Evolutionary conservation across 2,329 filamentous ascomycete genomes (phyloP).

Genomic region (Claviceps sp.): DNA sequence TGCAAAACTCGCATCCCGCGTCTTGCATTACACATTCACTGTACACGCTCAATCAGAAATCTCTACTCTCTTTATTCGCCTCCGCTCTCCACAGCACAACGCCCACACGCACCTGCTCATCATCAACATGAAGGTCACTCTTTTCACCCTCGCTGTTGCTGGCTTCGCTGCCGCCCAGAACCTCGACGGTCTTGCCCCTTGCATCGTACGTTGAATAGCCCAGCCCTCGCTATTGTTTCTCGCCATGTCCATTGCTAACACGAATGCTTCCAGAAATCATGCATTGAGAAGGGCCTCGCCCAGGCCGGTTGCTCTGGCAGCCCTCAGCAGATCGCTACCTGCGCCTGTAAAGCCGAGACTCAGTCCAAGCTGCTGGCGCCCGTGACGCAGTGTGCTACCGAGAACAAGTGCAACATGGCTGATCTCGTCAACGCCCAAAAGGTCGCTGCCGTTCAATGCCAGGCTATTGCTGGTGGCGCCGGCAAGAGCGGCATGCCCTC

Average conservation of each 20-base stretch:
- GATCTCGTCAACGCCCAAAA: conserved; percentile 20
- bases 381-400: conserved; percentile 19
- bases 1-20: too few relatives aligned
- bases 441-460: conserved; percentile 19
- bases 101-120: not conserved
- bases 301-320: conserved; percentile 6
- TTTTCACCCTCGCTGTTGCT: conserved; percentile 19
- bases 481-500: not conserved
- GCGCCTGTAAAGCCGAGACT: conserved; percentile 26
- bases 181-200: conserved; percentile 21
- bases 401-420: conserved; percentile 17
- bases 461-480: conserved; percentile 4
- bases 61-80: not conserved
- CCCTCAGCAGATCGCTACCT: conserved; percentile 13
- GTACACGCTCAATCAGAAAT: not conserved
- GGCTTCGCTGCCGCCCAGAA: conserved; percentile 26
- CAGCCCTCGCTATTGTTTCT: not conserved
- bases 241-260: not conserved
- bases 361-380: conserved; percentile 18
- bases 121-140: conserved; percentile 27
- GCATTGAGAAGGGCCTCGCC: conserved; percentile 22
- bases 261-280: conserved; percentile 14
- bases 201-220: conserved; percentile 23
- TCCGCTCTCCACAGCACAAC: not conserved
- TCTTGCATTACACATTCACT: not conserved